These are phyloP conservation scores for Puccinia coronata DNA, from an alignment of 1,284 basidiomycete species.

Conservation along the genomic window DNA sequence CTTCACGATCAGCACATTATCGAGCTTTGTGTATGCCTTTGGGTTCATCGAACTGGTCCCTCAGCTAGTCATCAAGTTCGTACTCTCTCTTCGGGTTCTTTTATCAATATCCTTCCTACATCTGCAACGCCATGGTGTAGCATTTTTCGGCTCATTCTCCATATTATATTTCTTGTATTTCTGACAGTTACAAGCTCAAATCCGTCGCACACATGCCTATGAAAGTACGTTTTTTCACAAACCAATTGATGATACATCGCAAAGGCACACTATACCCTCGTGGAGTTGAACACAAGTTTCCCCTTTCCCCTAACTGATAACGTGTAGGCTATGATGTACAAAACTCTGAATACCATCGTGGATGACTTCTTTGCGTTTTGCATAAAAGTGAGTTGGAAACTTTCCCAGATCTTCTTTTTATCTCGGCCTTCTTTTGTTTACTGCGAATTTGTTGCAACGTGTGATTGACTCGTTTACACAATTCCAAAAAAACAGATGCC, in stretches of 20 bases:
- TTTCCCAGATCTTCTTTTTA: not conserved
- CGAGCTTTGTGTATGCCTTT: slow-evolving; percentile 91
- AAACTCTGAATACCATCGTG: slow-evolving; percentile 69
- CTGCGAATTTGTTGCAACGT: too few species aligned
- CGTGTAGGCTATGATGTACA: slow-evolving; percentile 89
- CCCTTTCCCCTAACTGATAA: not conserved
- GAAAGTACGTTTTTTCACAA: slow-evolving; percentile 68
- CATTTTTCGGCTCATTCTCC: slow-evolving; percentile 50
- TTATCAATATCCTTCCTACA: slow-evolving; percentile 21
- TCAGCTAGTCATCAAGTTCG: slow-evolving; percentile 68
- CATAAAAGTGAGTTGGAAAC: slow-evolving; percentile 50
- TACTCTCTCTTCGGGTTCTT: not conserved
- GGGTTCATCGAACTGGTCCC: slow-evolving; percentile 88
- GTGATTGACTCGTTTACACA: slow-evolving; percentile 20
- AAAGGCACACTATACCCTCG: too few species aligned
- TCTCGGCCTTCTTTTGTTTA: slow-evolving; percentile 16
- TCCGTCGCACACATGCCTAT: slow-evolving; percentile 90
- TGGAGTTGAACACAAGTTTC: too few species aligned
- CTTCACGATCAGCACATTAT: slow-evolving; percentile 78
- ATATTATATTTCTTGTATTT: slow-evolving; percentile 27
- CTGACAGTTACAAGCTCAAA: slow-evolving; percentile 62
- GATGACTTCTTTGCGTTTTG: slow-evolving; percentile 85
- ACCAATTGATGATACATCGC: too few species aligned
- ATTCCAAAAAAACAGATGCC: slow-evolving; percentile 78
- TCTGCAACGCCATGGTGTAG: slow-evolving; percentile 57